These are phyloP conservation scores for Phytophthora multivora DNA, from an alignment of 352 stramenopile genomes.

Conservation along the genomic window DNA sequence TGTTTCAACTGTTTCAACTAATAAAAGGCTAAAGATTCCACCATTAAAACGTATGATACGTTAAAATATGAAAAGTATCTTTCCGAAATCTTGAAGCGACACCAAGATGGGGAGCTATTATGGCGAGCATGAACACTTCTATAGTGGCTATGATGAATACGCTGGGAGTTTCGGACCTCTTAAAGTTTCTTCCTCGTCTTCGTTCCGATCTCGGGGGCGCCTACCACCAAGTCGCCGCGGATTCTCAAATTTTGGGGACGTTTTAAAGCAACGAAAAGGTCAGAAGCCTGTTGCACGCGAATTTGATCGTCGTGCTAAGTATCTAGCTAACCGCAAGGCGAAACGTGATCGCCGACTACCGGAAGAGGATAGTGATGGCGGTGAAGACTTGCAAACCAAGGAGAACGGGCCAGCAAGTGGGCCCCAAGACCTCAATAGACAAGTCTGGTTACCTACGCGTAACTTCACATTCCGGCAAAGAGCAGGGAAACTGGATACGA, in stretches of 20 bases:
- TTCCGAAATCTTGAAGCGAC: constrained; percentile 16
- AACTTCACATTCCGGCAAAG: constrained; percentile 79
- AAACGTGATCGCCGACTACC: constrained; percentile 2
- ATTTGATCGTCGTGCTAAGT: constrained; percentile 33
- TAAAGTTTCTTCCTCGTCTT: constrained; percentile 19
- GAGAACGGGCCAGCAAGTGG: constrained; percentile 15
- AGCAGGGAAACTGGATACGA: constrained; percentile 75
- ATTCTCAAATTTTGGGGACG: constrained; percentile 1
- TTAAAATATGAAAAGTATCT: background rate
- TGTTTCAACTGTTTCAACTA: background rate
- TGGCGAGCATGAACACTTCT: constrained; percentile 13
- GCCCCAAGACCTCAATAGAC: constrained; percentile 25
- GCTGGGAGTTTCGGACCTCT: constrained; percentile 63
- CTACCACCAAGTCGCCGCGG: background rate
- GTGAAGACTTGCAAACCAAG: constrained; percentile 22
- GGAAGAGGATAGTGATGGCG: constrained; percentile 6
- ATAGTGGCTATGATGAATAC: constrained; percentile 71
- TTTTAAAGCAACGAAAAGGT: constrained; percentile 6
- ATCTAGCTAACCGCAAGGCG: constrained; percentile 25
- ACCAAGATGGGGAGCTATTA: constrained; percentile 31
- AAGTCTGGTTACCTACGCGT: constrained; percentile 75
- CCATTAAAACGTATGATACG: too few species aligned
- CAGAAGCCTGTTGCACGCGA: constrained; percentile 9
- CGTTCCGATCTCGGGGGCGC: background rate
- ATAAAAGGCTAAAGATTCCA: too few species aligned